Conservation (phyloP, 306 rosid genomes). For the Astragalus membranaceus region DNA sequence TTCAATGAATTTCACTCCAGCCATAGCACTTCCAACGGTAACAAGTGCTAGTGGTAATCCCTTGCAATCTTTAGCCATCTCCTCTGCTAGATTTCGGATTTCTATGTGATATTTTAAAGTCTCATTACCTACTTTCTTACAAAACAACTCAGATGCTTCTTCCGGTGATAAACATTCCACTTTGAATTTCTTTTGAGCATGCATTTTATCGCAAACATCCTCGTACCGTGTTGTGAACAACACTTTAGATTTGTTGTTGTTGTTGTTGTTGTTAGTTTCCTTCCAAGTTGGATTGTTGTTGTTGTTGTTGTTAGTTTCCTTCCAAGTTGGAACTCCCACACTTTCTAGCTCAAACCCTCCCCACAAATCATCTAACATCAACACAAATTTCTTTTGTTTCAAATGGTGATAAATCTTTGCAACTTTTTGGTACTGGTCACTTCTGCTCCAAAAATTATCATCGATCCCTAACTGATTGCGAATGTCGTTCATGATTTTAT, state of each 20-base stretch:
- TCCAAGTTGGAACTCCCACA: conserved; percentile 4
- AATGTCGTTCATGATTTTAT: conserved; percentile 4
- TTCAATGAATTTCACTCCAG: neutral
- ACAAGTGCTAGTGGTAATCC: conserved; percentile 24
- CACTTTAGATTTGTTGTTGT: conserved; percentile 10
- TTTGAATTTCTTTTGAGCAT: neutral
- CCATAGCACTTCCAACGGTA: conserved; percentile 14
- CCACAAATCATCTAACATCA: conserved; percentile 36
- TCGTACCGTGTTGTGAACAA: conserved; percentile 16
- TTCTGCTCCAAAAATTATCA: neutral
- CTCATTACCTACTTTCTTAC: conserved; percentile 4
- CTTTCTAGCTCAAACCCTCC: neutral
- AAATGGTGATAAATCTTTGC: neutral
- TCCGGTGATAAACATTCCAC: neutral
- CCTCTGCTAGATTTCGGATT: neutral
- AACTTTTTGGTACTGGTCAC: neutral
- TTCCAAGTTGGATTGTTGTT: neutral
- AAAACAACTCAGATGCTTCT: conserved; percentile 16
- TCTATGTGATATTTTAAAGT: neutral
- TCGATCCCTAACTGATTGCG: neutral
- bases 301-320: neutral
- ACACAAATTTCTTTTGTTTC: neutral
- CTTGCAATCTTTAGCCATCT: neutral
- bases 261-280: neutral
- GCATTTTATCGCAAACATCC: conserved; percentile 28